A percentile compares a stretch with the other conserved stretches of the same genome.
phyloP scores from a whole-genome alignment of 176 grass and related monocot species.

The Zoysia pacifica region DNA sequence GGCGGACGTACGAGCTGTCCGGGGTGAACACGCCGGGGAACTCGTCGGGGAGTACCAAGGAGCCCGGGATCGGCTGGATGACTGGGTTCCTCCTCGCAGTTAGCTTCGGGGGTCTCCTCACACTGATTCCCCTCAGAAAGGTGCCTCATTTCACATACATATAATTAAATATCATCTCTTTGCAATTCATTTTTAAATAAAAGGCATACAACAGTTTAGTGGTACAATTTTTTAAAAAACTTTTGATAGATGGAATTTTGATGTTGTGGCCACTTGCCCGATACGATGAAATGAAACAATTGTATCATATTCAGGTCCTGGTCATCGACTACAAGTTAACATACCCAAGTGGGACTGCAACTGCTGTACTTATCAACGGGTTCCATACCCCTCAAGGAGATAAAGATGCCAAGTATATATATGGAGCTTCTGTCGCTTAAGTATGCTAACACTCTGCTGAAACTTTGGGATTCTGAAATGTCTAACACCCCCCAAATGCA shows the following conservation, averaged over 20 bases:
- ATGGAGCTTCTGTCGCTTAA: not conserved
- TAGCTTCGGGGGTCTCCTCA: slow-evolving; percentile 54
- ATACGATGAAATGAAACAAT: not conserved
- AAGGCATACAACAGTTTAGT: too few relatives aligned
- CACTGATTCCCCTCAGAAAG: slow-evolving; percentile 58
- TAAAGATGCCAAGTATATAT: slow-evolving; percentile 57
- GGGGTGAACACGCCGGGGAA: too few relatives aligned
- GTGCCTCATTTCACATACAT: slow-evolving; percentile 3
- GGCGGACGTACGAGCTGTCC: too few relatives aligned
- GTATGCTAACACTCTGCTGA: not conserved
- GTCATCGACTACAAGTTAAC: slow-evolving; percentile 86
- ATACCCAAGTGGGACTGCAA: slow-evolving; percentile 85
- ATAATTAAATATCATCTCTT: too few relatives aligned
- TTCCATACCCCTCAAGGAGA: slow-evolving; percentile 77
- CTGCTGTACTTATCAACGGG: slow-evolving; percentile 77
- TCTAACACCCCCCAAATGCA: slow-evolving; percentile 29
- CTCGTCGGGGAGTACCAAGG: too few relatives aligned
- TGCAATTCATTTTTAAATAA: too few relatives aligned
- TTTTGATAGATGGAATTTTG: too few relatives aligned
- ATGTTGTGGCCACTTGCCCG: not conserved
- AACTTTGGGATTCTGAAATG: not conserved
- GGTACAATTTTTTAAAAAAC: too few relatives aligned
- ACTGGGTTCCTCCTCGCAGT: slow-evolving; percentile 52
- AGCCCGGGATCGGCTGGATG: slow-evolving; percentile 47
- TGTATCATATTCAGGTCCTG: slow-evolving; percentile 57